Percentiles rank a stretch among this genome's conserved stretches.
Conservation (phyloP, 2,329 filamentous ascomycete genomes). For the Cordyceps fumosorosea region DNA sequence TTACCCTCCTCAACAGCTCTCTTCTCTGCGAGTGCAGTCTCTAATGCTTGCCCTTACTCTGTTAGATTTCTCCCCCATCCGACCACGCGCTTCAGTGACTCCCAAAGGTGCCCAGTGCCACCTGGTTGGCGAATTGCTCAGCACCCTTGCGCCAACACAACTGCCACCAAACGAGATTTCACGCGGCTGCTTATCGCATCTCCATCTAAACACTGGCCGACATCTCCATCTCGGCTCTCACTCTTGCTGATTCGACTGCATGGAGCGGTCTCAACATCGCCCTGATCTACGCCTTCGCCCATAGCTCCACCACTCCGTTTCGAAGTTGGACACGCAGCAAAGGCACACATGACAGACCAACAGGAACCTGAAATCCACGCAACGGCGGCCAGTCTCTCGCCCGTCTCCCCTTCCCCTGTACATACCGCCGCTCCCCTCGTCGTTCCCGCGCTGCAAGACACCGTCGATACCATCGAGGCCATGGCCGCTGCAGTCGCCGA, state of each 20-base stretch:
- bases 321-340: neutral
- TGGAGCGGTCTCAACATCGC: slow-evolving; percentile 4
- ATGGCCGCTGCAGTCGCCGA: slow-evolving; percentile 34
- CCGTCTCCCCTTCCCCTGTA: slow-evolving; percentile 43
- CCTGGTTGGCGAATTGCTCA: neutral
- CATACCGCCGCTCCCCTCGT: slow-evolving; percentile 40
- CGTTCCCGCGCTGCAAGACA: slow-evolving; percentile 46
- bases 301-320: slow-evolving; percentile 12
- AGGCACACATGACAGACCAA: slow-evolving; percentile 17
- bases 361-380: slow-evolving; percentile 42
- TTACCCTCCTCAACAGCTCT: neutral
- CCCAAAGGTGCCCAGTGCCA: neutral
- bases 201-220: neutral
- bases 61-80: neutral
- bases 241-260: neutral
- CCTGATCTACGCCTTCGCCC: neutral
- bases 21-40: neutral
- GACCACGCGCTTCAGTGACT: too few relatives aligned
- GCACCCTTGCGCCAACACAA: neutral
- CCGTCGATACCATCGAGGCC: slow-evolving; percentile 43
- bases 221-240: neutral
- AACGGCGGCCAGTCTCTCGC: slow-evolving; percentile 43
- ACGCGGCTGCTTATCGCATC: neutral
- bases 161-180: neutral
- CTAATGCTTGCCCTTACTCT: neutral